phyloP scores from a whole-genome alignment of 2,329 filamentous ascomycete genomes.

The Colletotrichum sp. region DNA sequence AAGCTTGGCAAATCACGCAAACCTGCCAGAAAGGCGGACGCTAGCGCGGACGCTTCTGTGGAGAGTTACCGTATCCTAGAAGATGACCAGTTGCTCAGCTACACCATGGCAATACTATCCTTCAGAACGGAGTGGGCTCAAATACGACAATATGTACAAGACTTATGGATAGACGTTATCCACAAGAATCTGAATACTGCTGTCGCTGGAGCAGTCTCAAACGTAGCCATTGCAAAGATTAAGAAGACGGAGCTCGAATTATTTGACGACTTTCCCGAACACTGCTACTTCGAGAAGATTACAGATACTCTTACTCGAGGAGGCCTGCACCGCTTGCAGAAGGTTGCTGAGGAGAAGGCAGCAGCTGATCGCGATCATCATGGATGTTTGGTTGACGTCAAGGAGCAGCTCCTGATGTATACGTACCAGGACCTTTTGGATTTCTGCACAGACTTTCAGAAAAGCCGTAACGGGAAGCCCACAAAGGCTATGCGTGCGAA shows the following conservation, averaged over 20 bases:
- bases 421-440: slow-evolving; percentile 46
- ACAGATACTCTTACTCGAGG: not conserved
- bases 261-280: not conserved
- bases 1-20: not conserved
- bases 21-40: not conserved
- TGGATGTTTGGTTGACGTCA: slow-evolving; percentile 36
- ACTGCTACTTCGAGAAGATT: not conserved
- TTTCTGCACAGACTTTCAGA: slow-evolving; percentile 51
- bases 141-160: not conserved
- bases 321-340: not conserved
- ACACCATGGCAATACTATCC: not conserved
- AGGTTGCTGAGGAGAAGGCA: not conserved
- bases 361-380: not conserved
- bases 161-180: not conserved
- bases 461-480: slow-evolving; percentile 48
- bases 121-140: not conserved
- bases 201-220: not conserved
- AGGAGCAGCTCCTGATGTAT: slow-evolving; percentile 48
- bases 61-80: not conserved
- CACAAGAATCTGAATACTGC: not conserved
- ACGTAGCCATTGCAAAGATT: not conserved
- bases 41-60: not conserved
- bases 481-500: slow-evolving; percentile 46
- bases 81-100: not conserved
- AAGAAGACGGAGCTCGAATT: not conserved